phyloP scores from a whole-genome alignment of 2,329 filamentous ascomycete species.

The Dactylella cylindrospora region DNA sequence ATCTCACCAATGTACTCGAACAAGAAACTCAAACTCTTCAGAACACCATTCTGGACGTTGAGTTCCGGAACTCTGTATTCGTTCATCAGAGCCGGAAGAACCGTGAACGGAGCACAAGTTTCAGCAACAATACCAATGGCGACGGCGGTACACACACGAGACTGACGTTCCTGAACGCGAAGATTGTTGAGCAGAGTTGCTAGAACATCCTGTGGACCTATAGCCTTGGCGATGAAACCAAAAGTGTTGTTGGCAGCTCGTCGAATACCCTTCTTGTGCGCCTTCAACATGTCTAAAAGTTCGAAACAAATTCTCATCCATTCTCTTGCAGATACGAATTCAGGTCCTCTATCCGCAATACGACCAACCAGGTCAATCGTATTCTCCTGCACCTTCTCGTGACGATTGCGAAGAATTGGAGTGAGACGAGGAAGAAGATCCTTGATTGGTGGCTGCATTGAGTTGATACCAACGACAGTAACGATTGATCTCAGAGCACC shows the following conservation, averaged over 20 bases:
- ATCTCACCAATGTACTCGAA: slow-evolving; percentile 99
- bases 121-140: slow-evolving; percentile 98
- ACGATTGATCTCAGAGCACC: slow-evolving; percentile 94
- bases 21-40: slow-evolving; percentile 94
- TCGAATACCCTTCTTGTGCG: slow-evolving; percentile 98
- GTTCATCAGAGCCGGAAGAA: slow-evolving; percentile 98
- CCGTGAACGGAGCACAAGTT: slow-evolving; percentile 96
- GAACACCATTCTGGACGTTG: slow-evolving; percentile 97
- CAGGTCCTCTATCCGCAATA: slow-evolving; percentile 94
- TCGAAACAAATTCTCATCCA: slow-evolving; percentile 99
- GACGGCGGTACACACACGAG: slow-evolving; percentile 95
- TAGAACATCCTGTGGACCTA: slow-evolving; percentile 94
- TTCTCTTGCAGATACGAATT: slow-evolving; percentile 93
- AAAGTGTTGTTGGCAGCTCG: slow-evolving; percentile 99
- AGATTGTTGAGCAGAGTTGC: slow-evolving; percentile 95
- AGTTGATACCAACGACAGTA: slow-evolving; percentile 93
- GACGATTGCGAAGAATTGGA: slow-evolving; percentile 95
- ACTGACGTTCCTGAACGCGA: slow-evolving; percentile 94
- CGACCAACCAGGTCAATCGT: slow-evolving; percentile 97
- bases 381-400: slow-evolving; percentile 99
- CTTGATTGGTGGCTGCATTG: slow-evolving; percentile 98
- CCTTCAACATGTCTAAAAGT: slow-evolving; percentile 97
- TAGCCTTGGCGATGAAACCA: slow-evolving; percentile 98
- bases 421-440: slow-evolving; percentile 92
- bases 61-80: slow-evolving; percentile 97